Percentiles rank a stretch among this genome's conserved stretches.
Evolutionary conservation across 2,329 filamentous ascomycete species (phyloP).

Genomic region (Fusarium fracticaudum): DNA sequence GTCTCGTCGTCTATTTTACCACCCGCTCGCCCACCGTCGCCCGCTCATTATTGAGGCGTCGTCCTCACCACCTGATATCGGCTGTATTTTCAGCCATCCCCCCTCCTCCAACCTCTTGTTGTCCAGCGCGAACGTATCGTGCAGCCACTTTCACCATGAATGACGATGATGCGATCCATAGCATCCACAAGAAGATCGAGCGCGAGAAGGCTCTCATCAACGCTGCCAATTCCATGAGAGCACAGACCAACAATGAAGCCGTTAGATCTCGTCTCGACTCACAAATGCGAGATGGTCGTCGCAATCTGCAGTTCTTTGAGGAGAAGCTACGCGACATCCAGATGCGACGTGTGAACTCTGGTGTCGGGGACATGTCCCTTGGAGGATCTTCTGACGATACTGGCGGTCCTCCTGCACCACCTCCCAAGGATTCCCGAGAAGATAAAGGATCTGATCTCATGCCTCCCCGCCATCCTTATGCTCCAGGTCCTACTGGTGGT

Average conservation of each 20-base stretch:
- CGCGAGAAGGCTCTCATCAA: conserved; percentile 95
- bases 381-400: conserved; percentile 53
- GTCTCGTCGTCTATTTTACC: conserved; percentile 21
- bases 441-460: conserved; percentile 76
- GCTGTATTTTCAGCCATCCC: conserved; percentile 15
- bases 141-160: conserved; percentile 63
- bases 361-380: conserved; percentile 73
- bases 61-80: conserved; percentile 26
- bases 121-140: conserved; percentile 53
- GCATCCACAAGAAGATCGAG: conserved; percentile 97
- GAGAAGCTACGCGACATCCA: conserved; percentile 89
- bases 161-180: conserved; percentile 73
- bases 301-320: conserved; percentile 96
- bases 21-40: conserved; percentile 15
- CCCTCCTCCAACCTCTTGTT: conserved; percentile 25
- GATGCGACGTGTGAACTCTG: conserved; percentile 77
- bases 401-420: conserved; percentile 69
- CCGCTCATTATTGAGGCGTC: conserved; percentile 13
- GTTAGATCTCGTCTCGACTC: conserved; percentile 91
- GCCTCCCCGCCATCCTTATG: conserved; percentile 83
- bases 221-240: conserved; percentile 93
- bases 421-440: conserved; percentile 72
- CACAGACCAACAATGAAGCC: conserved; percentile 91
- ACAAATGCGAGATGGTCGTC: conserved; percentile 91
- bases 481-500: conserved; percentile 73